phyloP scores from a whole-genome alignment of 2,329 filamentous ascomycete genomes.

The Tricladium varicosporioides region DNA sequence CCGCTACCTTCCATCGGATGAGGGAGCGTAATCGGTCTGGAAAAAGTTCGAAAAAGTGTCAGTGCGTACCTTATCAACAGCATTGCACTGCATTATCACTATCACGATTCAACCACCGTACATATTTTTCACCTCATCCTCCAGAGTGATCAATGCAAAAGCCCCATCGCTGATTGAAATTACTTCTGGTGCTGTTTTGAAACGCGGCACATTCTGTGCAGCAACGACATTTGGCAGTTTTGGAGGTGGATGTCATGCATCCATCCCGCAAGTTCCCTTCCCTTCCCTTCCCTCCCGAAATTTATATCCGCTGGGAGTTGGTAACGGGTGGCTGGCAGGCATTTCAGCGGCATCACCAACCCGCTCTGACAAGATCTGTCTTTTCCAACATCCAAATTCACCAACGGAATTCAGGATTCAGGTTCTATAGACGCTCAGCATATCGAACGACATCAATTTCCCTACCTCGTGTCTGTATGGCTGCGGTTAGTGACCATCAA shows the following conservation, averaged over 20 bases:
- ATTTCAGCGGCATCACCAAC: background rate
- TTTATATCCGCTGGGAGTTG: background rate
- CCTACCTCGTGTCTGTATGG: background rate
- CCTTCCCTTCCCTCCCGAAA: background rate
- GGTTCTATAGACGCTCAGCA: background rate
- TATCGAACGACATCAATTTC: background rate
- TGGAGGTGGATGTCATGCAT: background rate
- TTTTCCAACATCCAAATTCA: background rate
- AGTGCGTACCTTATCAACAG: conserved; percentile 2
- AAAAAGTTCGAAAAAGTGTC: background rate
- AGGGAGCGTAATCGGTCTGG: background rate
- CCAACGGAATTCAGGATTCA: background rate
- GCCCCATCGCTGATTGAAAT: background rate
- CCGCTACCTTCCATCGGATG: no score
- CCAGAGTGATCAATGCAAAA: background rate
- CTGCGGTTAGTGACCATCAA: background rate
- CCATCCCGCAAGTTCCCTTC: background rate
- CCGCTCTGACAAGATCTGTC: background rate
- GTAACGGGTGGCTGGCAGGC: background rate
- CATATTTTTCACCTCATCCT: background rate
- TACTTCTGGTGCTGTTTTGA: background rate
- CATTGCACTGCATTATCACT: conserved; percentile 10
- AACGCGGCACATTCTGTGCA: background rate
- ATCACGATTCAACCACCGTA: conserved; percentile 7
- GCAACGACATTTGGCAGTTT: background rate